Conservation (phyloP, 140 eudicot species). For the Oenanthe javanica region DNA sequence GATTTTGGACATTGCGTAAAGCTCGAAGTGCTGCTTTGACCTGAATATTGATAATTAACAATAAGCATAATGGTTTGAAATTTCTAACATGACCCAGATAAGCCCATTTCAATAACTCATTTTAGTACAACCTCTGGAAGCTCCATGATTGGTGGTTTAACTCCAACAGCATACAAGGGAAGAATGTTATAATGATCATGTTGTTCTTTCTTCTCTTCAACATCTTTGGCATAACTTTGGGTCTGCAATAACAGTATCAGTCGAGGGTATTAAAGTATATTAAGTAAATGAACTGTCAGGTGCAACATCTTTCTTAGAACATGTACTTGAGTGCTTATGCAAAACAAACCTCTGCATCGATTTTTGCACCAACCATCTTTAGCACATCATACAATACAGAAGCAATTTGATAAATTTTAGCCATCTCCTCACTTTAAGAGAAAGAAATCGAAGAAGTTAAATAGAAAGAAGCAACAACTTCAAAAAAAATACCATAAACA, state of each 20-base stretch:
- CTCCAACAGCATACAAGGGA: conserved; percentile 73
- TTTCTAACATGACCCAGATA: neutral
- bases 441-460: conserved; percentile 10
- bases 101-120: neutral
- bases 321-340: neutral
- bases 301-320: neutral
- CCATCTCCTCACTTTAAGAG: conserved; percentile 76
- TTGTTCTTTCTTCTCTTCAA: conserved; percentile 71
- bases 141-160: conserved; percentile 90
- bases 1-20: conserved; percentile 61
- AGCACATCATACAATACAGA: conserved; percentile 85
- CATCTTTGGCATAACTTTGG: conserved; percentile 58
- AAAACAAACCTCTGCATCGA: conserved; percentile 60
- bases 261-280: neutral
- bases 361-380: conserved; percentile 44
- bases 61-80: conserved; percentile 4
- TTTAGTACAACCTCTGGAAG: conserved; percentile 69
- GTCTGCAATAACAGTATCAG: conserved; percentile 45
- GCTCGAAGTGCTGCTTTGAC: conserved; percentile 80
- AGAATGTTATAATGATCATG: conserved; percentile 81
- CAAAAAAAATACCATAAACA: conserved; percentile 2
- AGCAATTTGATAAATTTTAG: conserved; percentile 83
- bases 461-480: neutral
- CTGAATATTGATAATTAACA: conserved; percentile 27
- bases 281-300: conserved; percentile 1